phyloP scores from a whole-genome alignment of 1,284 basidiomycete genomes.

The Coniophora puteana region DNA sequence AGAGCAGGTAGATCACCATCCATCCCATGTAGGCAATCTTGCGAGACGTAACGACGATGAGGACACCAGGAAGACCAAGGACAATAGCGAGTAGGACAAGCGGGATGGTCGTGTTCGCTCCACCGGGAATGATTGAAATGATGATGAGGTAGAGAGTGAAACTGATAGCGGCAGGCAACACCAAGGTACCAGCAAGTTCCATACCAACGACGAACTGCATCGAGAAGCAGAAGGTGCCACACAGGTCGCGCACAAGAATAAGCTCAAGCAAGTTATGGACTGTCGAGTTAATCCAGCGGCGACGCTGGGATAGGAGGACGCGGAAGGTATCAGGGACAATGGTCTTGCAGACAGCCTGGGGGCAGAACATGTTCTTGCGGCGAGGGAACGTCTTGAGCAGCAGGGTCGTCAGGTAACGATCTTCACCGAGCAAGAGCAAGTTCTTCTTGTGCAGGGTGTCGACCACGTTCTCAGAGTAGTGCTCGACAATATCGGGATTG shows the following conservation, averaged over 20 bases:
- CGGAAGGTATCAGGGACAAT: conserved; percentile 95
- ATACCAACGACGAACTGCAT: conserved; percentile 98
- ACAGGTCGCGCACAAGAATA: conserved; percentile 90
- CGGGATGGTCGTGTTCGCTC: conserved; percentile 85
- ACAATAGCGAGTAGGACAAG: conserved; percentile 91
- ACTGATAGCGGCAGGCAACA: conserved; percentile 95
- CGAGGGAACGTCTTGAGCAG: conserved; percentile 99
- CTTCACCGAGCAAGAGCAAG: conserved; percentile 93
- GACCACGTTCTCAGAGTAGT: conserved; percentile 97
- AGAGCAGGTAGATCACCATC: conserved; percentile 95
- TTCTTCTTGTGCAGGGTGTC: conserved; percentile 99
- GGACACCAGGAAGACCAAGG: conserved; percentile 91
- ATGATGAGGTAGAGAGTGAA: conserved; percentile 95
- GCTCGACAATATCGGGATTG: conserved; percentile 95
- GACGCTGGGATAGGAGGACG: conserved; percentile 91
- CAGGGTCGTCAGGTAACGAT: conserved; percentile 95
- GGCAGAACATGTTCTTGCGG: conserved; percentile 98
- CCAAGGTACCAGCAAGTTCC: conserved; percentile 95
- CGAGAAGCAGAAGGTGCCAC: conserved; percentile 95
- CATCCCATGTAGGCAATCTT: conserved; percentile 94
- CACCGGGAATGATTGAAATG: conserved; percentile 77
- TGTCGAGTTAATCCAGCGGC: conserved; percentile 99
- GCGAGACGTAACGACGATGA: conserved; percentile 93
- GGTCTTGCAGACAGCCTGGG: conserved; percentile 97
- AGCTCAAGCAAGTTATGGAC: conserved; percentile 97